These are phyloP conservation scores for Paracorniculantispora psalliotae DNA, from an alignment of 2,329 filamentous ascomycete species.

Conservation along the genomic window DNA sequence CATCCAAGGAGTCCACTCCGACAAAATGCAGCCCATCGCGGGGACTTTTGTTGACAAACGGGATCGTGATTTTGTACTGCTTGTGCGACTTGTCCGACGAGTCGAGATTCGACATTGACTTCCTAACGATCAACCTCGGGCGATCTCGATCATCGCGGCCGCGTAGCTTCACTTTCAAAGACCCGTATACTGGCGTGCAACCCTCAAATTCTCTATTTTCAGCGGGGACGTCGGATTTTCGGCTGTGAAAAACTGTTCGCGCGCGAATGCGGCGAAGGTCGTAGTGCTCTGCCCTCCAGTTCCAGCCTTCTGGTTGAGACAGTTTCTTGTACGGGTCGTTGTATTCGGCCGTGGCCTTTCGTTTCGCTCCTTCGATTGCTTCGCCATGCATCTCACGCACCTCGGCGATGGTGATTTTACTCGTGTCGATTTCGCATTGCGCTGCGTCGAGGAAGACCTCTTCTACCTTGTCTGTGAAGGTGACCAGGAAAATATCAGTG, in stretches of 20 bases:
- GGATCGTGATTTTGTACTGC: conserved; percentile 55
- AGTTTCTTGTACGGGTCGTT: conserved; percentile 64
- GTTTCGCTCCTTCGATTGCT: conserved; percentile 30
- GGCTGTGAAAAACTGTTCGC: conserved; percentile 47
- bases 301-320: conserved; percentile 54
- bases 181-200: conserved; percentile 52
- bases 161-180: conserved; percentile 42
- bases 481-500: conserved; percentile 74
- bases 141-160: conserved; percentile 35
- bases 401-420: conserved; percentile 47
- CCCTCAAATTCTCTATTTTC: conserved; percentile 51
- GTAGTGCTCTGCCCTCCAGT: conserved; percentile 68
- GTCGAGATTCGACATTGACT: conserved; percentile 33
- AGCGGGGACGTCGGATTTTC: conserved; percentile 49
- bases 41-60: conserved; percentile 70
- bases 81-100: conserved; percentile 34
- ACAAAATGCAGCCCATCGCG: conserved; percentile 90
- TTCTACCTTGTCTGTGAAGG: conserved; percentile 53
- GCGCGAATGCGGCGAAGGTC: conserved; percentile 66
- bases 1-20: conserved; percentile 73
- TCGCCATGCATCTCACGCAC: conserved; percentile 33
- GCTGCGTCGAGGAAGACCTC: conserved; percentile 58
- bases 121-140: conserved; percentile 40
- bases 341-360: conserved; percentile 41
- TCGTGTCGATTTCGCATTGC: conserved; percentile 53